Conservation (phyloP, 805 yeast species). For the Monosporozyma aerobia region DNA sequence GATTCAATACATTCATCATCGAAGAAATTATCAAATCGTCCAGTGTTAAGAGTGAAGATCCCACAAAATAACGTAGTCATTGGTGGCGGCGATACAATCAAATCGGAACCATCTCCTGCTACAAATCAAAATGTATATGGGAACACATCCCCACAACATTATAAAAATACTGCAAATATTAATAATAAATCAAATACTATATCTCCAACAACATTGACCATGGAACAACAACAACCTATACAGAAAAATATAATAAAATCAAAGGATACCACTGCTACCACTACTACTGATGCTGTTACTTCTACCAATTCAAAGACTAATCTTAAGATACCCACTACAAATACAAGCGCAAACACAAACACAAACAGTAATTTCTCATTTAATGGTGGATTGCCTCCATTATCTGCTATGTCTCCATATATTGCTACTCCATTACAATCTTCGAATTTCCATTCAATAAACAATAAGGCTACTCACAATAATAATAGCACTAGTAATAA, state of each 20-base stretch:
- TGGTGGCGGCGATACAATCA: constrained; percentile 19
- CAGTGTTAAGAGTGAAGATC: constrained; percentile 56
- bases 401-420: constrained; percentile 26
- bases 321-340: neutral
- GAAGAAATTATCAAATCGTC: constrained; percentile 30
- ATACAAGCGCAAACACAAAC: neutral
- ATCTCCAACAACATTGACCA: neutral
- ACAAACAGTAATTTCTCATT: constrained; percentile 3
- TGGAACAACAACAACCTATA: neutral
- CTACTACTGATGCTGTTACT: no score
- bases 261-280: neutral
- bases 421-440: constrained; percentile 29
- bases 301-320: neutral
- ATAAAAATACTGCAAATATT: constrained; percentile 24
- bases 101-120: constrained; percentile 31
- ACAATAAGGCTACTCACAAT: constrained; percentile 5
- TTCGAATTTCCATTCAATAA: constrained; percentile 11
- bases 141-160: constrained; percentile 4
- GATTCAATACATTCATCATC: neutral
- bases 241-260: neutral
- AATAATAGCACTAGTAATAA: constrained; percentile 1
- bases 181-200: neutral
- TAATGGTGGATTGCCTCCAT: constrained; percentile 20
- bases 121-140: constrained; percentile 24
- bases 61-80: constrained; percentile 37